Base-by-base conservation (phyloP, 164 flowering plant species). In the Dillenia suffruticosa region DNA sequence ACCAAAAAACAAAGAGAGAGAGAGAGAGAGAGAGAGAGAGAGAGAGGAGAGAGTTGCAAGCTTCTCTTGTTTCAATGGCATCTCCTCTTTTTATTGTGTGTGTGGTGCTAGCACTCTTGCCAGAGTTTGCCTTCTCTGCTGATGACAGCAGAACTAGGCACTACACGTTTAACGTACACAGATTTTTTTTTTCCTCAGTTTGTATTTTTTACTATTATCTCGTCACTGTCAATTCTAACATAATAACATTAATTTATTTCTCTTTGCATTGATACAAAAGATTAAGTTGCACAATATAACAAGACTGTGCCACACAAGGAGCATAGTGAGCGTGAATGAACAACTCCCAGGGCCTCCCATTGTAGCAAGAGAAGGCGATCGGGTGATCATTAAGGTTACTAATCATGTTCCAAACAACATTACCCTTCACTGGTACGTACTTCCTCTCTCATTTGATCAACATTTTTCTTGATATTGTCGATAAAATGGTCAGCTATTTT, bases 361-460 rank as follows among this genome's bases (percentile, higher is more conserved):
- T 51, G 69, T 79, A 0, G 86, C 88, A 0, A 74, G 88, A 47
- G 95, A 88, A 70, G 95, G 95, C 10, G 91, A 88, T 32, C 54
- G 80, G 12, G 73, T 88, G 5, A 52, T 83, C 0, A 68, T 88
- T 55, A 79, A 79, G 70, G 95, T 88, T 59, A 77, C 75, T 50
- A 88, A 84, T 68, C 76, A 84, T 62, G 82, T 85, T 16, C 75
- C 64, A 32, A 63, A 78, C 73, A 88, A 88, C 64, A 59, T 85
- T 62, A 63, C 79, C 56, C 55, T 82, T 10, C 89, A 88, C 51
- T 82, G 88, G 89, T 84, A 77, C 8, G 63, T 6, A 59, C 44
- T 9, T 2, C 16, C 14, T 16, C n/a, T 10, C 3, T 14, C 12
- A 10, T 26, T 5, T 13, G 11, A 53, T 47, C 11, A 12, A 10